Evolutionary conservation across 2,329 filamentous ascomycete genomes (phyloP), one percentile per base, ranked within the genome.

Genomic region (Alternaria infectoria): DNA sequence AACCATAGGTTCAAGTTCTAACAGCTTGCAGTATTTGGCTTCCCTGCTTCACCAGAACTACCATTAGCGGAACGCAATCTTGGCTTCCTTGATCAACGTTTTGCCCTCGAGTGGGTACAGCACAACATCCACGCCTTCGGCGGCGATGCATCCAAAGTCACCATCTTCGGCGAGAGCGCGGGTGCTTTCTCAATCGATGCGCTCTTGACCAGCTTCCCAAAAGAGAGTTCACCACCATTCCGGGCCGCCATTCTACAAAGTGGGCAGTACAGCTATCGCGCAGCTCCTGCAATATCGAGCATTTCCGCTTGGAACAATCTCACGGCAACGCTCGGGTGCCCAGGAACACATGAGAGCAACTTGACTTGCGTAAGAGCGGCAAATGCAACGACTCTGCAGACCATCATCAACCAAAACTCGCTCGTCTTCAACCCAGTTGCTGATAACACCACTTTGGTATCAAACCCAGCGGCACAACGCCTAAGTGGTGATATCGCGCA

Each of bases 41-140:
- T 76, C 15, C 72, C 74, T 49, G 62, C 49, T 21, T 66, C 72
- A 9, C 68, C 74, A 3, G 68, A 69, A 11, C 50, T 77, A 3
- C 62, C 71, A 5, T 17, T 71, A 10, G 57, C 66, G 12, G 67
- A 64, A 19, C 67, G 63, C 1, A 88, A 88, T 59, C 77, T 84
- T 21, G 86, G 85, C 3, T 86, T 87, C 72, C 86, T 85, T 78
- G 86, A 88, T 57, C 86, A 87, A 62, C 80, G 86, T n/a, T 71
- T 82, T 19, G 86, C 85, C 4, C 76, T 87, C 2, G 83, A 87
- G 69, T 88, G 86, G 86, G 86, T 84, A 3, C 79, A 81, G 57
- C 80, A 82, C 26, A 84, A 86, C 61, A 83, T 86, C 36, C 70
- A 71, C 15, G 75, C 81, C 1, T 86, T 87, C 59, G 83, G 83